These are phyloP conservation scores for Falciphora oryzae DNA, from an alignment of 2,329 filamentous ascomycete species.

Conservation along the genomic window DNA sequence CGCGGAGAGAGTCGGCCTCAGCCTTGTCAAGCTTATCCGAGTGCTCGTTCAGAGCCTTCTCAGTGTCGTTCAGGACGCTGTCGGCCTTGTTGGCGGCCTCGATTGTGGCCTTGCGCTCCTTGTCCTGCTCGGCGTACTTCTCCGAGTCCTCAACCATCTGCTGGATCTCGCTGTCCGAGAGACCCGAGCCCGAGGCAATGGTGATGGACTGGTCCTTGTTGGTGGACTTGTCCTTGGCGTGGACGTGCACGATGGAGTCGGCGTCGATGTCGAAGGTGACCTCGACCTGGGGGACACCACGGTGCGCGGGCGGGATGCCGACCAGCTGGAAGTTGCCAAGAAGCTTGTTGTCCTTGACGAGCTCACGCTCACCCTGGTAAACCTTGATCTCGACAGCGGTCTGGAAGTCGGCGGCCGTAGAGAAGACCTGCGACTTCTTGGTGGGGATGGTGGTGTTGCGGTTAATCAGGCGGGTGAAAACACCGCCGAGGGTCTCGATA, in stretches of 20 bases:
- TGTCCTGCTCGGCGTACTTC: constrained; percentile 90
- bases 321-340: constrained; percentile 99
- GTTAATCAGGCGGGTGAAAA: constrained; percentile 97
- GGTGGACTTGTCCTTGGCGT: constrained; percentile 98
- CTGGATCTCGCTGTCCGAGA: constrained; percentile 91
- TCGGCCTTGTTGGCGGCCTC: constrained; percentile 97
- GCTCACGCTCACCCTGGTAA: constrained; percentile 99
- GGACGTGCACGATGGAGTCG: constrained; percentile 95
- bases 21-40: constrained; percentile 95
- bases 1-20: constrained; percentile 85
- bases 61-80: constrained; percentile 92
- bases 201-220: constrained; percentile 99
- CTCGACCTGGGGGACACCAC: constrained; percentile 93
- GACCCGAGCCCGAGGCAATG: constrained; percentile 94
- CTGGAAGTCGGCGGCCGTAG: constrained; percentile 96
- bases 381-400: constrained; percentile 99
- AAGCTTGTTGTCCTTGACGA: constrained; percentile 97
- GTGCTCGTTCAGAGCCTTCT: constrained; percentile 96
- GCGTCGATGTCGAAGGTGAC: constrained; percentile 99
- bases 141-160: constrained; percentile 97
- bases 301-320: constrained; percentile 91
- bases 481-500: constrained; percentile 97
- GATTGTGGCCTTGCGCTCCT: constrained; percentile 93
- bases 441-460: constrained; percentile 98
- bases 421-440: constrained; percentile 99